Conservation (phyloP, 805 yeast genomes). For the Saturnispora diversa region DNA sequence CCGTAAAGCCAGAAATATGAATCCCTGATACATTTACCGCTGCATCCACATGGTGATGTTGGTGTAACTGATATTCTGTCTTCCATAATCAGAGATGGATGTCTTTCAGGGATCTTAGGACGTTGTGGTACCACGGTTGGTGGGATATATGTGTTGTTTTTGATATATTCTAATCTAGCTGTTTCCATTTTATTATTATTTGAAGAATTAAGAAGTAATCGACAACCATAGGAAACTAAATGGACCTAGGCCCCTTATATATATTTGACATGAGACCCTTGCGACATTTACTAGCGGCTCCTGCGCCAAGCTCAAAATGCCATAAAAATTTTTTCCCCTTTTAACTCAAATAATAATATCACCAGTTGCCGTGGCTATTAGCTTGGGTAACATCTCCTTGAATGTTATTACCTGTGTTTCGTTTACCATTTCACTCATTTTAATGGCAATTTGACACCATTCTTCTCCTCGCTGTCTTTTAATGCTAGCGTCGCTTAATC, state of each 20-base stretch:
- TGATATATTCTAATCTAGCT: constrained; percentile 25
- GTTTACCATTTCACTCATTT: constrained; percentile 3
- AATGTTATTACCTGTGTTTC: neutral
- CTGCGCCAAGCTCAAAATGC: constrained; percentile 5
- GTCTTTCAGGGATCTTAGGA: constrained; percentile 28
- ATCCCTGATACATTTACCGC: constrained; percentile 28
- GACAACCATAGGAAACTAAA: too few relatives aligned
- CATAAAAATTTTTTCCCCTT: neutral
- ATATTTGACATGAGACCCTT: neutral
- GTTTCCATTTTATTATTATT: constrained; percentile 31
- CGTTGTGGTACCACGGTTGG: constrained; percentile 15
- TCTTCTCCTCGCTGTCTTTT: neutral
- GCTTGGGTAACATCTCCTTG: neutral
- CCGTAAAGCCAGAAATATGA: constrained; percentile 31
- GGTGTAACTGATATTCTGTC: constrained; percentile 24
- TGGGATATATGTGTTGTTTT: constrained; percentile 30
- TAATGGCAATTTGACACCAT: constrained; percentile 14
- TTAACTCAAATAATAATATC: neutral
- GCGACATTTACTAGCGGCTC: constrained; percentile 4
- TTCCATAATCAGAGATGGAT: constrained; percentile 30
- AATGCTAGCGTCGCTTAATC: neutral
- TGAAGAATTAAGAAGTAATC: too few relatives aligned
- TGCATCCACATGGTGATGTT: constrained; percentile 29
- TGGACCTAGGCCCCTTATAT: neutral
- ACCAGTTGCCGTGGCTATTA: neutral